Conservation (phyloP, 306 rosid genomes). For the Cotoneaster glaucophyllus region DNA sequence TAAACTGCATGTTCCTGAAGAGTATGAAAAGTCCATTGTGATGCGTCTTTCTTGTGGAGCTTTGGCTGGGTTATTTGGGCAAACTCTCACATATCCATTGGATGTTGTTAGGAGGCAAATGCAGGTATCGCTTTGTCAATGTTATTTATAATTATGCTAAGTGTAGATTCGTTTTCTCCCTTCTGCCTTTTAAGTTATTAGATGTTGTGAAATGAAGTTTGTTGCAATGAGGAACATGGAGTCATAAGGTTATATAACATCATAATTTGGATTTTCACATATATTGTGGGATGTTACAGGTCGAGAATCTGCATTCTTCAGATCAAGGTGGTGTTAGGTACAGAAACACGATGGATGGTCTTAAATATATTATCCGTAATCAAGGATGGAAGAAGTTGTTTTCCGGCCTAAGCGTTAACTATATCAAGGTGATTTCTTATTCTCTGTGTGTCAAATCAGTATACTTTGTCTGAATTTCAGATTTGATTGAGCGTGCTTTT, state of each 20-base stretch:
- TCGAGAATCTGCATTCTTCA: constrained; percentile 51
- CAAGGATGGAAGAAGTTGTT: constrained; percentile 93
- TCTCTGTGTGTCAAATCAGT: not conserved
- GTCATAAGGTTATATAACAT: not conserved
- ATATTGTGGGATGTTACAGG: constrained; percentile 43
- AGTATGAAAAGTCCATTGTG: constrained; percentile 65
- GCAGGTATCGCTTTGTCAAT: constrained; percentile 54
- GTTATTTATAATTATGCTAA: not conserved
- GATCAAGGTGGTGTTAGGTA: constrained; percentile 42
- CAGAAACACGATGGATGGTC: constrained; percentile 62
- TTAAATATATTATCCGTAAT: constrained; percentile 45
- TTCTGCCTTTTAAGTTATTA: not conserved
- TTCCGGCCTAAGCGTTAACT: constrained; percentile 90
- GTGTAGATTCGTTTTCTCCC: not conserved
- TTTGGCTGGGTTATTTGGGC: constrained; percentile 91
- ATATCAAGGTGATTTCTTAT: constrained; percentile 67
- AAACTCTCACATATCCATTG: constrained; percentile 88
- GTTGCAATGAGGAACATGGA: not conserved
- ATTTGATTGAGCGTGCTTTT: not conserved
- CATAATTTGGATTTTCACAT: constrained; percentile 10
- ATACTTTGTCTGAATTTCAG: not conserved
- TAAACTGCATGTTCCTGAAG: constrained; percentile 74
- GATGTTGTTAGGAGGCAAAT: constrained; percentile 97
- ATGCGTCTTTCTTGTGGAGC: constrained; percentile 95
- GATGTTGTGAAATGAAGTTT: not conserved